These are phyloP conservation scores for Alternaria atra DNA, from an alignment of 2,329 filamentous ascomycete genomes.

Conservation along the genomic window DNA sequence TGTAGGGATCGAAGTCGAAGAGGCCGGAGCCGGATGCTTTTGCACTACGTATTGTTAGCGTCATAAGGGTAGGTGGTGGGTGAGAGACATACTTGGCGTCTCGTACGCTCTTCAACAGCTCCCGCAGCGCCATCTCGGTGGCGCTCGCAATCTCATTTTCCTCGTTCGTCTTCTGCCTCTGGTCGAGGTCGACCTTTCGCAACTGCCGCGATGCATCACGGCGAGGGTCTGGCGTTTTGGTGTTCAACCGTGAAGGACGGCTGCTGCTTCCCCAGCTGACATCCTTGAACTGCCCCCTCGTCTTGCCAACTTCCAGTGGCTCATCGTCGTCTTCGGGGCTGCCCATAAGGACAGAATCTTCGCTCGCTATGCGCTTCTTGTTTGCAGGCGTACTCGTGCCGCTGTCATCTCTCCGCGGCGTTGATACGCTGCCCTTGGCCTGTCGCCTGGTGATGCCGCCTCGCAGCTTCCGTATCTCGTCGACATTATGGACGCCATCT, in stretches of 20 bases:
- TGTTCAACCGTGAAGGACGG: constrained; percentile 61
- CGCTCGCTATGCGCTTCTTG: constrained; percentile 35
- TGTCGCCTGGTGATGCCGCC: constrained; percentile 88
- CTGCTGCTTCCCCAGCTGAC: constrained; percentile 82
- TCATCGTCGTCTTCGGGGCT: constrained; percentile 31
- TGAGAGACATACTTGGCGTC: constrained; percentile 73
- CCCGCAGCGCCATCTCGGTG: constrained; percentile 83
- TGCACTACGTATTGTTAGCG: constrained; percentile 45
- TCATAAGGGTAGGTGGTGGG: neutral
- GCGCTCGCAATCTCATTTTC: constrained; percentile 82
- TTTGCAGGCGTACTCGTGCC: constrained; percentile 38
- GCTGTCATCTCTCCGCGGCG: constrained; percentile 59
- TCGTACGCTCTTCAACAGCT: constrained; percentile 81
- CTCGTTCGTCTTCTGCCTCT: constrained; percentile 70
- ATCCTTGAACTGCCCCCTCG: constrained; percentile 61
- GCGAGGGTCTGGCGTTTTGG: constrained; percentile 56
- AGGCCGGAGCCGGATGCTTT: constrained; percentile 57
- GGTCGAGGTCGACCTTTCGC: constrained; percentile 69
- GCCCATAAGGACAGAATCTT: constrained; percentile 39
- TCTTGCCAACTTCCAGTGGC: constrained; percentile 44
- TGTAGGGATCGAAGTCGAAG: constrained; percentile 84
- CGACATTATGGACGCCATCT: constrained; percentile 89
- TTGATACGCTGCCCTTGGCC: constrained; percentile 68
- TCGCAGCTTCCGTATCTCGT: constrained; percentile 84
- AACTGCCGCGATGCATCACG: constrained; percentile 46